These are phyloP conservation scores for Thalassiosira sp. DNA, from an alignment of 352 stramenopile species.

Conservation along the genomic window DNA sequence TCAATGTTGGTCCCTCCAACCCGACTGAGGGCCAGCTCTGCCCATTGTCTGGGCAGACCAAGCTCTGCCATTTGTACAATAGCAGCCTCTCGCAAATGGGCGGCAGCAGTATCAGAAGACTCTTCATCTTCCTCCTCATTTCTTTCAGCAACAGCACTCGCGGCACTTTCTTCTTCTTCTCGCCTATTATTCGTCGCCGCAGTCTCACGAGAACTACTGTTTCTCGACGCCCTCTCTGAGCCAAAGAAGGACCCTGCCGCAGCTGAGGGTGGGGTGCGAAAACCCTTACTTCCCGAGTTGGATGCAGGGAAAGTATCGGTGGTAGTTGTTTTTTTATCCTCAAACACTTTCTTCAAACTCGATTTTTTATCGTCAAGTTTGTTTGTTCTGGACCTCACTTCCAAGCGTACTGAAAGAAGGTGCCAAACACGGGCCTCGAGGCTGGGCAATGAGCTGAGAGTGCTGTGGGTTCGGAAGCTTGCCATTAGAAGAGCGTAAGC, in stretches of 20 bases:
- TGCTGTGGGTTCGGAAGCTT: constrained; percentile 17
- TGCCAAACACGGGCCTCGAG: constrained; percentile 52
- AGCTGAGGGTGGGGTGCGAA: constrained; percentile 34
- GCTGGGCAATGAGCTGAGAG: constrained; percentile 45
- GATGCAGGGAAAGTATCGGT: constrained; percentile 9
- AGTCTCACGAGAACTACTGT: constrained; percentile 19
- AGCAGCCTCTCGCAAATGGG: constrained; percentile 75
- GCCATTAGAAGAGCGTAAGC: constrained; percentile 37
- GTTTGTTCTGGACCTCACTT: constrained; percentile 29
- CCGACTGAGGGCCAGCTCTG: constrained; percentile 75
- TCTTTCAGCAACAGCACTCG: constrained; percentile 38
- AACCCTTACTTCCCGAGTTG: constrained; percentile 14
- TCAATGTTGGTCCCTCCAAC: constrained; percentile 83
- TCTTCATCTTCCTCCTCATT: constrained; percentile 63
- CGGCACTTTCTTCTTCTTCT: constrained; percentile 38
- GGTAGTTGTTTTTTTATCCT: constrained; percentile 18
- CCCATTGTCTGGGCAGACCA: constrained; percentile 80
- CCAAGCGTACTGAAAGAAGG: constrained; percentile 38
- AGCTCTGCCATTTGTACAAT: constrained; percentile 85
- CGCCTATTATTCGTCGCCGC: constrained; percentile 31
- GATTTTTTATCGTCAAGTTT: constrained; percentile 24
- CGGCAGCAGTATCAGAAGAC: constrained; percentile 50
- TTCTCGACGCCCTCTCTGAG: constrained; percentile 25
- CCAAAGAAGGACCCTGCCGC: constrained; percentile 36
- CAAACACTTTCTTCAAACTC: constrained; percentile 39